Conservation (phyloP, 1,139 yeast species). For the Tardiomyces depauwii region DNA sequence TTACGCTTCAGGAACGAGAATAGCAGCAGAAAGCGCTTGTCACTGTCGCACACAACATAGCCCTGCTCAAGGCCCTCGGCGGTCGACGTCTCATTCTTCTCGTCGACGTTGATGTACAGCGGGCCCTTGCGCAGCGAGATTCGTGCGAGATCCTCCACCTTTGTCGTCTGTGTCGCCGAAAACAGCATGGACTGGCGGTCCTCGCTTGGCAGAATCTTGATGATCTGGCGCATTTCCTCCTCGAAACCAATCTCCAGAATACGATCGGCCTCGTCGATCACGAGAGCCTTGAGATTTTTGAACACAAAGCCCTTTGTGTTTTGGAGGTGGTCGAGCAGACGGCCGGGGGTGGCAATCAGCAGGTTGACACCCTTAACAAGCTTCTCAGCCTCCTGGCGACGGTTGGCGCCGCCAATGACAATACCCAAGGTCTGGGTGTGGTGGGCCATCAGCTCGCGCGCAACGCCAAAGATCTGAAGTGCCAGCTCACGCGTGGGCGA, state of each 20-base stretch:
- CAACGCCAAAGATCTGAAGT: slow-evolving; percentile 93
- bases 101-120: slow-evolving; percentile 86
- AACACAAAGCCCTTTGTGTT: slow-evolving; percentile 90
- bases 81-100: slow-evolving; percentile 68
- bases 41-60: slow-evolving; percentile 94
- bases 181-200: slow-evolving; percentile 95
- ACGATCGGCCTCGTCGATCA: slow-evolving; percentile 96
- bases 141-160: slow-evolving; percentile 96
- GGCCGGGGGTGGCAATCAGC: slow-evolving; percentile 94
- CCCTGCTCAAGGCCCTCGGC: slow-evolving; percentile 98
- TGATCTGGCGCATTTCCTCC: slow-evolving; percentile 96
- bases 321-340: slow-evolving; percentile 91
- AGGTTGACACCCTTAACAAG: slow-evolving; percentile 86
- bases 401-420: slow-evolving; percentile 96
- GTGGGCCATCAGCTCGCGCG: slow-evolving; percentile 80
- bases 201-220: slow-evolving; percentile 84
- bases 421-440: slow-evolving; percentile 93
- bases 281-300: slow-evolving; percentile 85
- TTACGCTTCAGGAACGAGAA: slow-evolving; percentile 92
- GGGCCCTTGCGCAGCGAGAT: slow-evolving; percentile 94
- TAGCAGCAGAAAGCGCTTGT: slow-evolving; percentile 77
- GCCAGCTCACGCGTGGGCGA: slow-evolving; percentile 92
- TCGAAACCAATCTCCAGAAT: slow-evolving; percentile 95
- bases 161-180: slow-evolving; percentile 97
- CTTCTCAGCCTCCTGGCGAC: slow-evolving; percentile 95